Percentiles rank a stretch among this genome's conserved stretches.
phyloP scores from a whole-genome alignment of 2,329 filamentous ascomycete genomes.

The Nemania diffusa region DNA sequence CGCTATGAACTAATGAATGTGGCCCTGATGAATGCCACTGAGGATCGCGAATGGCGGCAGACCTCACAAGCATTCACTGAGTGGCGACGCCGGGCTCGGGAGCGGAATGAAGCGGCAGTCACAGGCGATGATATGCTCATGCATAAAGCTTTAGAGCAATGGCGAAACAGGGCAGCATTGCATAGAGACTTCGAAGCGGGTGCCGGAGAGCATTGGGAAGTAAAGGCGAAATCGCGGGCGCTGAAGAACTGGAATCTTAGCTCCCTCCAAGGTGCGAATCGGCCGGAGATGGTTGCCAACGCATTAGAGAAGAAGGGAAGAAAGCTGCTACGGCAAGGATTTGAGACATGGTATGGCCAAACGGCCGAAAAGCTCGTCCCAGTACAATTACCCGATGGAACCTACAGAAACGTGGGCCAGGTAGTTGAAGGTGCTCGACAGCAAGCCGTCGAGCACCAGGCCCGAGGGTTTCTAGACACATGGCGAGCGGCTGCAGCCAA shows the following conservation, averaged over 20 bases:
- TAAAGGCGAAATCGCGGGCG: conserved; percentile 38
- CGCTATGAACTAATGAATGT: conserved; percentile 44
- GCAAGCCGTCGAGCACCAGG: conserved; percentile 38
- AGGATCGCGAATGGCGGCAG: conserved; percentile 42
- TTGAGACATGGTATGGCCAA: conserved; percentile 47
- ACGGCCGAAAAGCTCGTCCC: conserved; percentile 46
- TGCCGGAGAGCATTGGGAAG: conserved; percentile 43
- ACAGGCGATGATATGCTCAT: conserved; percentile 40
- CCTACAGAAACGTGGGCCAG: conserved; percentile 41
- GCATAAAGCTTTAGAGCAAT: conserved; percentile 42
- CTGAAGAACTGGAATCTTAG: conserved; percentile 48
- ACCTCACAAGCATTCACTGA: conserved; percentile 37
- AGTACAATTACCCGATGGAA: conserved; percentile 41
- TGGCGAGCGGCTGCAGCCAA: conserved; percentile 42
- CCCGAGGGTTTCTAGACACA: conserved; percentile 38
- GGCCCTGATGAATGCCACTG: conserved; percentile 39
- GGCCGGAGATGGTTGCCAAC: conserved; percentile 46
- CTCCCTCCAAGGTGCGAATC: conserved; percentile 46
- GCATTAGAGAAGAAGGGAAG: conserved; percentile 48
- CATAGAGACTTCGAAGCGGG: conserved; percentile 38
- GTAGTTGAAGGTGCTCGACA: conserved; percentile 43
- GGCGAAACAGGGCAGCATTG: conserved; percentile 40
- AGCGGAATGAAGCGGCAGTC: conserved; percentile 37
- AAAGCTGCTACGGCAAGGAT: conserved; percentile 42
- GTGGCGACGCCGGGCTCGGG: conserved; percentile 45